Base-by-base conservation (phyloP, 305 asterid genomes). In the Fraxinus sp. region DNA sequence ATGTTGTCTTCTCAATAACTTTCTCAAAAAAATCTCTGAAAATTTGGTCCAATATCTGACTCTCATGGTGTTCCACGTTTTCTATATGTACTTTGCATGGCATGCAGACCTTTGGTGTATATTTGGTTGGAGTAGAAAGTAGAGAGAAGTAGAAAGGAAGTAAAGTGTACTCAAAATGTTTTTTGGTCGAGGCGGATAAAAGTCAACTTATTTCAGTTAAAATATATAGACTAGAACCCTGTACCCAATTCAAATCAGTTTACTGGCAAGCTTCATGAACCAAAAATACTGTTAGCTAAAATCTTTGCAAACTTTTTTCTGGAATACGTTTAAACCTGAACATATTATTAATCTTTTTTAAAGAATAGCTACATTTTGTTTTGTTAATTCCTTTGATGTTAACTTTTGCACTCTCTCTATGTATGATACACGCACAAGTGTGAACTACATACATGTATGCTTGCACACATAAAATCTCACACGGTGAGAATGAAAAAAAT, bases 61-160 rank as follows among this genome's bases (percentile, higher is more conserved):
- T 11, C 37, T 68, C 39, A 66, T 66, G 73, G 73, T 24, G 73
- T 26, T 66, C 18, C 28, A 10, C n/a, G 8, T 66, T 66, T 66
- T 4, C 73, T 24, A 10, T 66, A 3, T 66, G 33, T 22, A 66
- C 30, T 66, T 66, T 66, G 73, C 73, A 24, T 10, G 36, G 35
- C 36, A 66, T 66, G 33, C 35, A 24, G 35, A 28, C 73, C 73
- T 66, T 22, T 10, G 72, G 72, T 64, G 72, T 64, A 24, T 64
- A 64, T 64, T 24, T 64, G 36, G 36, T 66, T 66, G 73, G 35
- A 64, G 73, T 66, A 66, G 73, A 66, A 66, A 66, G n/a, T 66
- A 66, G 73, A 62, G 71, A 22, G 32, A 62, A 22, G 33, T 64
- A 64, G 72, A 64, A 20, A 20, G 33, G 30, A 26, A 22, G 36